A percentile compares a stretch with the other conserved stretches of the same genome.
Conservation (phyloP, 306 rosid genomes). For the Inga leiocalycina region DNA sequence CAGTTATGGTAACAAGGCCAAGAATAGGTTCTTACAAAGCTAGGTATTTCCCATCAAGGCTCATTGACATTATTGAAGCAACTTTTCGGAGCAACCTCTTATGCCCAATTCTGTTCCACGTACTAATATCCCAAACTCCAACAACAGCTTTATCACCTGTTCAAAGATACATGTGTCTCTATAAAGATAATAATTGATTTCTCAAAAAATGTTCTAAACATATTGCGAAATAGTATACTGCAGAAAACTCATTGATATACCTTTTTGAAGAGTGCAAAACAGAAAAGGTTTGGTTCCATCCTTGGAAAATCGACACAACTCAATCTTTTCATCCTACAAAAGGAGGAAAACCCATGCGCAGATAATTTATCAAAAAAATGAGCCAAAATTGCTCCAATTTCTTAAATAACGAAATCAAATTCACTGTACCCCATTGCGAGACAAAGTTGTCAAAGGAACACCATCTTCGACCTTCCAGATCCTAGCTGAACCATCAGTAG, state of each 20-base stretch:
- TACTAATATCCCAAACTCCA: slow-evolving; percentile 85
- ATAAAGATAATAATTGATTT: slow-evolving; percentile 16
- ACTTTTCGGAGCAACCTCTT: slow-evolving; percentile 85
- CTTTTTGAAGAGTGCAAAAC: slow-evolving; percentile 79
- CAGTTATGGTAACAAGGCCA: not conserved
- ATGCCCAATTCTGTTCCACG: slow-evolving; percentile 89
- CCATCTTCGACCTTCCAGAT: slow-evolving; percentile 92
- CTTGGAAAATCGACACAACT: slow-evolving; percentile 90
- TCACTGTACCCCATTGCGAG: slow-evolving; percentile 67
- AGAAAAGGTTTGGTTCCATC: slow-evolving; percentile 95
- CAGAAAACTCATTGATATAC: slow-evolving; percentile 40
- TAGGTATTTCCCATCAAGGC: slow-evolving; percentile 95
- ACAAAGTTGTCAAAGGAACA: slow-evolving; percentile 73
- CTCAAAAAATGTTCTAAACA: slow-evolving; percentile 28
- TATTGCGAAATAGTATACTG: not conserved
- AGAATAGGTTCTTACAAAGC: slow-evolving; percentile 73
- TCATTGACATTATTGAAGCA: slow-evolving; percentile 79
- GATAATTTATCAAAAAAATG: slow-evolving; percentile 21
- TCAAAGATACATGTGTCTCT: slow-evolving; percentile 18
- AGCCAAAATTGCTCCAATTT: slow-evolving; percentile 11
- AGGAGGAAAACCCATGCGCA: not conserved
- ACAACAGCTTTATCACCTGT: slow-evolving; percentile 71
- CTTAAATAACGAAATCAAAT: slow-evolving; percentile 5
- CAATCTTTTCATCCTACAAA: slow-evolving; percentile 84
- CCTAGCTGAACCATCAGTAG: slow-evolving; percentile 88